Percentiles rank a stretch among this genome's conserved stretches.
Conservation (phyloP, 2,329 filamentous ascomycete genomes). For the Zymoseptoria crescenta region DNA sequence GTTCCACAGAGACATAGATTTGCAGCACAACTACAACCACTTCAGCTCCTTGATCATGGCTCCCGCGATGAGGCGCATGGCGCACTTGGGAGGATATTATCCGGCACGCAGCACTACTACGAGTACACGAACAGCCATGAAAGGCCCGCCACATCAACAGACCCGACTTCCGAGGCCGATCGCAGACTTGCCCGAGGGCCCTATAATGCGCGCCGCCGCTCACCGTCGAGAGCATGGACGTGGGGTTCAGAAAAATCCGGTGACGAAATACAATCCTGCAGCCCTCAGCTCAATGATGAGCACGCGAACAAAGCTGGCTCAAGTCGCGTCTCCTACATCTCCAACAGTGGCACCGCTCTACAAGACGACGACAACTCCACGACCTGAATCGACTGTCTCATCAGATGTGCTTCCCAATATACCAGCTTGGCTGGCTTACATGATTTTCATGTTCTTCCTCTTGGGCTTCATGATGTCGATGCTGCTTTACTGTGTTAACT, state of each 20-base stretch:
- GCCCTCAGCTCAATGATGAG: background rate
- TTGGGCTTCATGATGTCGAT: constrained; percentile 12
- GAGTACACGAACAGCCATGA: background rate
- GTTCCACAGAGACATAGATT: background rate
- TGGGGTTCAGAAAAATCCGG: background rate
- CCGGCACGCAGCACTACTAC: background rate
- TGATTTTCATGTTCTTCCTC: constrained; percentile 4
- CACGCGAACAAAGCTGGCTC: background rate
- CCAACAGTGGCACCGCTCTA: background rate
- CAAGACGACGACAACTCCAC: background rate
- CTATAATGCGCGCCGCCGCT: background rate
- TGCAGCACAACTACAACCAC: background rate
- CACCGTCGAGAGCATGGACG: background rate
- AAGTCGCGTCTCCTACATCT: background rate
- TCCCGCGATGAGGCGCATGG: background rate
- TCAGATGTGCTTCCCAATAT: constrained; percentile 6
- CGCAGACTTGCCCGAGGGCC: background rate
- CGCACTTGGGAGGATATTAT: background rate
- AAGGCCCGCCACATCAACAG: background rate
- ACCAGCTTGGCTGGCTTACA: background rate
- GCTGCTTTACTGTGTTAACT: constrained; percentile 18
- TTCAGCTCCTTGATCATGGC: background rate
- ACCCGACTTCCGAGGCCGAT: background rate
- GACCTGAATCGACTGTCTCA: background rate
- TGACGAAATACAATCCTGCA: background rate